Base-by-base conservation (phyloP, 192 early-diverging fungal genomes). In the Helicostylum pulchrum region DNA sequence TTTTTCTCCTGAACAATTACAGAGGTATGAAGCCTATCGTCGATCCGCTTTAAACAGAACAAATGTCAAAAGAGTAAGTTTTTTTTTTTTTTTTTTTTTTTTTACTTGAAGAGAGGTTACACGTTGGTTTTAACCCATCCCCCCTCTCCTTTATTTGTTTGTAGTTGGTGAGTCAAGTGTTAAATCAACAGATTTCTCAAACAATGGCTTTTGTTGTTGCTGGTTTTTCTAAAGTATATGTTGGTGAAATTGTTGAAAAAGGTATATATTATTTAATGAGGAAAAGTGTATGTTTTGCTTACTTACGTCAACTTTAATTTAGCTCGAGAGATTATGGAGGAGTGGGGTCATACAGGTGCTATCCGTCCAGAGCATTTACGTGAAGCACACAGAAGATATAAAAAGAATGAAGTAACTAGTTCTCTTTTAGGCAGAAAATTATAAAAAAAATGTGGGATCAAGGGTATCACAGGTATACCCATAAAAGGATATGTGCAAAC, bases 201-300 rank as follows among this genome's bases (percentile, higher is more conserved):
- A 92, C 85, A 7, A 79, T 88, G 77, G 85, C 86, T 0, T 88
- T 94, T 76, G 89, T 94, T 4, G 84, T 94, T 0, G 90, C 91
- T 47, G 93, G 94, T n/a, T 92, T 92, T 53, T 79, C 86, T 17
- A 96, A 96, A 62, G 86, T 96, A 6, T 96, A 92, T 81, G 86
- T 96, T 4, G 94, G 92, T 21, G 91, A 96, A 70, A 88, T 96
- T 61, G 81, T 92, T 14, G 94, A 96, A 71, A 78, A 80, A 56
- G 87, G 85, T 85, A 26, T 26, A 26, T 26, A 26, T 2, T 26
- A 26, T 26, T 26, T 26, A 26, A 26, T 2, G 0, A 26, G 2
- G 2, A 26, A 26, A 2, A 26, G 26, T 26, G n/a, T n/a, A n/a
- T n/a, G n/a, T n/a, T n/a, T n/a, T n/a, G n/a, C n/a, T n/a, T n/a